phyloP scores from a whole-genome alignment of 441 rosid genomes.

The Euphorbia corollata region DNA sequence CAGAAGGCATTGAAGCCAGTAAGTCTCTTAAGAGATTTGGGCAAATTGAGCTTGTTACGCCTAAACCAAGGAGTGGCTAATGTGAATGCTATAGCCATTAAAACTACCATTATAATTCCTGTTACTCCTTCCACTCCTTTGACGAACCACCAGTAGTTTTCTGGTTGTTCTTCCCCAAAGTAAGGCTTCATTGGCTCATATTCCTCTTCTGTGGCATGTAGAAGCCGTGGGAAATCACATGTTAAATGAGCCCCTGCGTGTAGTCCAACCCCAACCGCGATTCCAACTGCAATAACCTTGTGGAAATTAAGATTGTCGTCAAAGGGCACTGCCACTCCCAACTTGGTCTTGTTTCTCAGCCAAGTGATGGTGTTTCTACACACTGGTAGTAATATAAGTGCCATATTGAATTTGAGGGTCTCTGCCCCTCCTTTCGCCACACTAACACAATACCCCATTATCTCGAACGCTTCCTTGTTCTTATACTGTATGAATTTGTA shows the following conservation, averaged over 20 bases:
- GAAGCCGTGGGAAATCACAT: conserved; percentile 70
- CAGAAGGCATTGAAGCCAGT: conserved; percentile 90
- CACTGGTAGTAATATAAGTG: conserved; percentile 68
- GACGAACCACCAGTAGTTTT: conserved; percentile 65
- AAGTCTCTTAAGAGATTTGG: conserved; percentile 56
- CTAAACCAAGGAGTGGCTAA: conserved; percentile 85
- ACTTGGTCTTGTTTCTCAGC: conserved; percentile 76
- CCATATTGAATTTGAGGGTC: conserved; percentile 89
- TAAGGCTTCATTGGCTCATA: conserved; percentile 49
- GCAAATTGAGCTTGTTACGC: conserved; percentile 63
- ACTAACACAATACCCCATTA: conserved; percentile 81
- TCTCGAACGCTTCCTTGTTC: conserved; percentile 38
- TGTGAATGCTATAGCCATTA: conserved; percentile 80
- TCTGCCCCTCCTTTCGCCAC: conserved; percentile 88
- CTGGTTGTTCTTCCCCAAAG: conserved; percentile 57
- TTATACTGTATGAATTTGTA: conserved; percentile 63
- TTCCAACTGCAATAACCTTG: conserved; percentile 68
- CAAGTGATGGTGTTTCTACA: conserved; percentile 87
- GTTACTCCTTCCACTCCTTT: conserved; percentile 71
- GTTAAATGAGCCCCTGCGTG: conserved; percentile 65
- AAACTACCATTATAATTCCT: conserved; percentile 63
- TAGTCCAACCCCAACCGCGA: conserved; percentile 53
- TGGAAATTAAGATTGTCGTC: conserved; percentile 89
- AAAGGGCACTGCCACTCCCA: conserved; percentile 61
- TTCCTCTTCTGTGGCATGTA: conserved; percentile 52